These are phyloP conservation scores for Aspergillus baeticus DNA, from an alignment of 495 filamentous ascomycete species.

Conservation along the genomic window DNA sequence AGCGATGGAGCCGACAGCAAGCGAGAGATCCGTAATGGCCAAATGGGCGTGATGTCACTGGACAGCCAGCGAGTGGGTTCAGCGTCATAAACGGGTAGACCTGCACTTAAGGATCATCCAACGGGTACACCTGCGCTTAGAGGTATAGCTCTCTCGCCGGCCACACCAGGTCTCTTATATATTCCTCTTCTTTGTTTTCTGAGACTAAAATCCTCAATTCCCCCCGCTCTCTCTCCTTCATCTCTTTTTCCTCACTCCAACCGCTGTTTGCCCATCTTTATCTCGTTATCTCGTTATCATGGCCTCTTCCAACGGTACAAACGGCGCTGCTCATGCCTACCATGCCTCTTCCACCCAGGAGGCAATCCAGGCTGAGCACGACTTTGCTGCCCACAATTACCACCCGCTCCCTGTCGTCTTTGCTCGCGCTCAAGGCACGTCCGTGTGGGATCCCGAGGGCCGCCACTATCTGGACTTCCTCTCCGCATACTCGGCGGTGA, in stretches of 20 bases:
- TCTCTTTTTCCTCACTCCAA: conserved; percentile 4
- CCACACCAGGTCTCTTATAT: not conserved
- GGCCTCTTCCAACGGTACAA: conserved; percentile 32
- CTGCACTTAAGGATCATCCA: conserved; percentile 25
- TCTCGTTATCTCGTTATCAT: conserved; percentile 26
- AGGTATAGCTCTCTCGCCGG: conserved; percentile 17
- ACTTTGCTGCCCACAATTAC: conserved; percentile 96
- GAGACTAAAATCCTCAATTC: not conserved
- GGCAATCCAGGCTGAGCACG: conserved; percentile 77
- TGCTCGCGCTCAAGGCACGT: conserved; percentile 73
- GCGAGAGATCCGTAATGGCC: conserved; percentile 4
- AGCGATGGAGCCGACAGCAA: conserved; percentile 6
- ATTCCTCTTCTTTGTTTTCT: not conserved
- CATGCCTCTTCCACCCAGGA: conserved; percentile 77
- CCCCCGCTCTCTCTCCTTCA: conserved; percentile 7
- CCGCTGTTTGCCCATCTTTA: conserved; percentile 5
- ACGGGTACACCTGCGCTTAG: conserved; percentile 42
- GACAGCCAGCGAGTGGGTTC: not conserved
- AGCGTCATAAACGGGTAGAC: conserved; percentile 27
- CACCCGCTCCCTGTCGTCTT: conserved; percentile 95
- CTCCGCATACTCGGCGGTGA: conserved; percentile 96
- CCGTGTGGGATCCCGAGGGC: conserved; percentile 97
- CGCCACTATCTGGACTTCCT: conserved; percentile 97
- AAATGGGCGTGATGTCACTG: conserved; percentile 9
- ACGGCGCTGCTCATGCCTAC: conserved; percentile 51